A percentile compares a stretch with the other conserved stretches of the same genome.
Evolutionary conservation across 2,329 filamentous ascomycete species (phyloP).

Genomic region (Parascedosporium putredinis): DNA sequence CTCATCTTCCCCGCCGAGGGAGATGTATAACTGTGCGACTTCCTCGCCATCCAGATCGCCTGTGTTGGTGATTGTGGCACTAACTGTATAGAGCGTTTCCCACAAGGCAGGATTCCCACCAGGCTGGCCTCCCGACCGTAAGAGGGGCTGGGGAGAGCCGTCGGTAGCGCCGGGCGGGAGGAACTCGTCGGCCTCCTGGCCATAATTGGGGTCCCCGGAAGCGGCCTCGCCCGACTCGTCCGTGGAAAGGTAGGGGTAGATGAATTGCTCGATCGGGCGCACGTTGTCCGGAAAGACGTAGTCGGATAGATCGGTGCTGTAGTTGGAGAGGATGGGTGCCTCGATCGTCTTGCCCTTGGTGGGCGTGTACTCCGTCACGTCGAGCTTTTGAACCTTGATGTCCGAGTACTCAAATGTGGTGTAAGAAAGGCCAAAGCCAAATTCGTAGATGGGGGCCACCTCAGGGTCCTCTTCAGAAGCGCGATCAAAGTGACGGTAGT

Average conservation of each 20-base stretch:
- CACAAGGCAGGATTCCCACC: constrained; percentile 58
- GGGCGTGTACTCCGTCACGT: constrained; percentile 43
- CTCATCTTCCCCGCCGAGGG: constrained; percentile 68
- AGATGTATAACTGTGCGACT: constrained; percentile 68
- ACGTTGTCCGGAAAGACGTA: constrained; percentile 58
- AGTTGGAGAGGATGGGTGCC: constrained; percentile 55
- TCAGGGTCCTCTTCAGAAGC: constrained; percentile 24
- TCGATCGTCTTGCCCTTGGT: constrained; percentile 50
- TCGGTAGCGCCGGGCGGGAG: constrained; percentile 50
- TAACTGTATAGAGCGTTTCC: constrained; percentile 58
- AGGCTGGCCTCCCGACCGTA: constrained; percentile 38
- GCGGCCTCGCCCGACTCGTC: constrained; percentile 44
- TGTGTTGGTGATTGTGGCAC: constrained; percentile 61
- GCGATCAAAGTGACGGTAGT: constrained; percentile 57
- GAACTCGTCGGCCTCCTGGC: constrained; percentile 43
- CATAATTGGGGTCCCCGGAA: constrained; percentile 49
- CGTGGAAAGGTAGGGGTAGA: constrained; percentile 66
- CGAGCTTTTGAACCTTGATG: constrained; percentile 42
- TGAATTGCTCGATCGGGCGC: constrained; percentile 40
- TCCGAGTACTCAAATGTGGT: constrained; percentile 69
- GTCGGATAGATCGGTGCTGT: constrained; percentile 49
- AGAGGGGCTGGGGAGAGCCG: constrained; percentile 44
- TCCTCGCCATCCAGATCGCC: constrained; percentile 57
- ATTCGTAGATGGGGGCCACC: constrained; percentile 65
- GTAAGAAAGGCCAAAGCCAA: constrained; percentile 72